phyloP scores from a whole-genome alignment of 768 basidiomycete species.

The Amanita pallidorosea region DNA sequence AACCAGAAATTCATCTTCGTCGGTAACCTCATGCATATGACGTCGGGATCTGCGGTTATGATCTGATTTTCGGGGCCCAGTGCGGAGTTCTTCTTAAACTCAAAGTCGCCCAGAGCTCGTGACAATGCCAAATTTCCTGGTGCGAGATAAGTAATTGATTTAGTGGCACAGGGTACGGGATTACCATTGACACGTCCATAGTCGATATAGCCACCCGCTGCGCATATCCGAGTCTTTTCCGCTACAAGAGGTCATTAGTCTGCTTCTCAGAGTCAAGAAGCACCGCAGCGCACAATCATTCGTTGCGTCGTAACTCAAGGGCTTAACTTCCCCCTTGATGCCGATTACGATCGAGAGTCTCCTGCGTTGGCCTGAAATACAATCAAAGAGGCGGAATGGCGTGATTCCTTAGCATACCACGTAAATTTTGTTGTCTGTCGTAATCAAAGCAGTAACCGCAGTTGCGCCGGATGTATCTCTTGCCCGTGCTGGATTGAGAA shows the following conservation, averaged over 20 bases:
- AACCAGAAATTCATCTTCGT: slow-evolving; percentile 95
- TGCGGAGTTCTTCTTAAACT: slow-evolving; percentile 90
- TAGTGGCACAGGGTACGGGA: slow-evolving; percentile 11
- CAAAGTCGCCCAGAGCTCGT: slow-evolving; percentile 93
- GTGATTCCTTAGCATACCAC: slow-evolving; percentile 42
- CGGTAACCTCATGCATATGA: slow-evolving; percentile 73
- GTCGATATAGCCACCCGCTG: slow-evolving; percentile 93
- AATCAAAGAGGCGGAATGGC: slow-evolving; percentile 1
- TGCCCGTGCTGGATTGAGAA: slow-evolving; percentile 49
- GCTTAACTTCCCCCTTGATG: slow-evolving; percentile 75
- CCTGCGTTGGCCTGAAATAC: slow-evolving; percentile 84
- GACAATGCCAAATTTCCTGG: slow-evolving; percentile 92
- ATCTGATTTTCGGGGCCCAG: slow-evolving; percentile 83
- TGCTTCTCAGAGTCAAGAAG: not conserved
- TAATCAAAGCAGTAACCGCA: slow-evolving; percentile 81
- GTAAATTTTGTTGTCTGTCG: slow-evolving; percentile 66
- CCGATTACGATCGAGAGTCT: slow-evolving; percentile 90
- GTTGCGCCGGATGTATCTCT: slow-evolving; percentile 96
- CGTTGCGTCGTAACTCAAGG: slow-evolving; percentile 85
- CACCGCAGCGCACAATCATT: slow-evolving; percentile 51
- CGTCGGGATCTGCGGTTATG: slow-evolving; percentile 91
- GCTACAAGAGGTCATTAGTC: slow-evolving; percentile 25
- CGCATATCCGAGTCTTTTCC: slow-evolving; percentile 78
- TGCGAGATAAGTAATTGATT: slow-evolving; percentile 2
- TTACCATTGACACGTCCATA: slow-evolving; percentile 94